A percentile compares a stretch with the other conserved stretches of the same genome.
Evolutionary conservation across 306 rosid species (phyloP).

Genomic region (Erythrophleum fordii): DNA sequence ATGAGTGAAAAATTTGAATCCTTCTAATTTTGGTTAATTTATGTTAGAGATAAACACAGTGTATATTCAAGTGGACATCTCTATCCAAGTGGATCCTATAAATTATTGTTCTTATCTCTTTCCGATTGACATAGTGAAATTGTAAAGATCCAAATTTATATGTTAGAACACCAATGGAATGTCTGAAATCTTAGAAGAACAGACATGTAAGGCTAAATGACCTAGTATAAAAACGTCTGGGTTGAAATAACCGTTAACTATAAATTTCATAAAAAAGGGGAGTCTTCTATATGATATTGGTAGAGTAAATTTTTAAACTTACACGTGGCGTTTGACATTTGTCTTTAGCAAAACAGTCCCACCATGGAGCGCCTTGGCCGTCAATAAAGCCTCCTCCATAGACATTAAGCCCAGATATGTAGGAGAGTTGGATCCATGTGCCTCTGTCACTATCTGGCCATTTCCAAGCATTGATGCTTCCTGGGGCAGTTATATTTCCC

Average conservation of each 20-base stretch:
- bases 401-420: slow-evolving; percentile 44
- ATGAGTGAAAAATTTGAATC: no score
- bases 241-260: neutral
- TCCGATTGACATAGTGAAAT: no score
- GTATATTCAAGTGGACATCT: no score
- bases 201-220: neutral
- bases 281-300: neutral
- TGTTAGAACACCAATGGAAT: no score
- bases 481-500: slow-evolving; percentile 50
- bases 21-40: no score
- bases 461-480: slow-evolving; percentile 34
- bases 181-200: no score
- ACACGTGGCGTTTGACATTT: slow-evolving; percentile 36
- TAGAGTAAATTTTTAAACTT: slow-evolving; percentile 2
- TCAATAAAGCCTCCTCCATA: slow-evolving; percentile 52
- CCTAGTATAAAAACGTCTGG: no score
- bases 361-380: slow-evolving; percentile 66
- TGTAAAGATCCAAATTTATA: no score
- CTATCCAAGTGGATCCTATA: no score
- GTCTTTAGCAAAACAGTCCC: slow-evolving; percentile 13
- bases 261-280: neutral
- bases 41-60: no score
- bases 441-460: neutral
- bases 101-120: no score
- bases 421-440: slow-evolving; percentile 33